Percentiles rank a stretch among this genome's conserved stretches.
Evolutionary conservation across 1,284 basidiomycete species (phyloP).

Genomic region (Erythrobasidium hasegawianum): DNA sequence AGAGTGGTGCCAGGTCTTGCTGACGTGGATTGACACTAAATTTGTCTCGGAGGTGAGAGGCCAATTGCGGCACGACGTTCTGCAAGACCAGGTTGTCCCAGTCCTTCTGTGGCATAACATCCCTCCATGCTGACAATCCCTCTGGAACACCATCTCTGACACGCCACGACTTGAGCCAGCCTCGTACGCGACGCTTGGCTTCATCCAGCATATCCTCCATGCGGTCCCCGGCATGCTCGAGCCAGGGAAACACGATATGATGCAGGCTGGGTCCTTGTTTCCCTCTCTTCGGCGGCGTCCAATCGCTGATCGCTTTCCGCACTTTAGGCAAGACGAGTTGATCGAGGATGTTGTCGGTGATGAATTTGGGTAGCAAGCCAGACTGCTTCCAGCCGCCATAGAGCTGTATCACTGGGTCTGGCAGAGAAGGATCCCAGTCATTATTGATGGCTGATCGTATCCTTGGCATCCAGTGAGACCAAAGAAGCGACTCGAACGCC

Average conservation of each 20-base stretch:
- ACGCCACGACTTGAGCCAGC: constrained; percentile 71
- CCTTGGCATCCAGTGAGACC: constrained; percentile 90
- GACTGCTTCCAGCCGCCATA: constrained; percentile 77
- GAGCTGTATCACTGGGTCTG: constrained; percentile 71
- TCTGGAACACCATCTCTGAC: constrained; percentile 67
- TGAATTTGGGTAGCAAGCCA: constrained; percentile 74
- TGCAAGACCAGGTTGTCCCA: constrained; percentile 91
- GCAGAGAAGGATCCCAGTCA: constrained; percentile 74
- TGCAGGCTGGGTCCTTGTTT: constrained; percentile 58
- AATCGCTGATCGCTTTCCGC: constrained; percentile 73
- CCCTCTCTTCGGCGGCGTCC: constrained; percentile 60
- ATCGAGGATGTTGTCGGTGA: constrained; percentile 90
- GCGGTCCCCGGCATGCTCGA: constrained; percentile 78
- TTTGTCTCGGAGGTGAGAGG: constrained; percentile 69
- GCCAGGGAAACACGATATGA: constrained; percentile 89
- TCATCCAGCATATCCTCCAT: constrained; percentile 76
- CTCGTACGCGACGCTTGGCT: constrained; percentile 76
- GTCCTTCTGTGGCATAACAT: constrained; percentile 62
- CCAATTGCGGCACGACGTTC: constrained; percentile 84
- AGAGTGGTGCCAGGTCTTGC: constrained; percentile 78
- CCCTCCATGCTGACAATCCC: constrained; percentile 73
- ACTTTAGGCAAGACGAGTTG: constrained; percentile 93
- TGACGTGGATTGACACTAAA: constrained; percentile 82
- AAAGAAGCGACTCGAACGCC: constrained; percentile 87
- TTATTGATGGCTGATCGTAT: constrained; percentile 71